Evolutionary conservation across 345 rosid genomes (phyloP).

Genomic region (Populus simonii): DNA sequence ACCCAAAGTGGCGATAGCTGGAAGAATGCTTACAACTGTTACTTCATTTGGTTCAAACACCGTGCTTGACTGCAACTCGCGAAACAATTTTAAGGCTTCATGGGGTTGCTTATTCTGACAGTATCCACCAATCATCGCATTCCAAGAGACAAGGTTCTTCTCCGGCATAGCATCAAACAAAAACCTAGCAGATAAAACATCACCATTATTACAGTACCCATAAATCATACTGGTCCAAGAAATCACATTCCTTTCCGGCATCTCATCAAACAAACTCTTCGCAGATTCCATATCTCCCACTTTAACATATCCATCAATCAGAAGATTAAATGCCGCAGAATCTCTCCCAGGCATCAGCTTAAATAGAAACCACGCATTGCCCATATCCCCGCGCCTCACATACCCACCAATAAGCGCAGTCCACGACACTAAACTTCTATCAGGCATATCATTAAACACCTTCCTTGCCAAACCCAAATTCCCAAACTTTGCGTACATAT

Average conservation of each 20-base stretch:
- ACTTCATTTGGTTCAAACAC: slow-evolving; percentile 61
- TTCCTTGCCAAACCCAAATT: slow-evolving; percentile 39
- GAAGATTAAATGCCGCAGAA: slow-evolving; percentile 47
- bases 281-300: slow-evolving; percentile 58
- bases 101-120: slow-evolving; percentile 63
- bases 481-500: slow-evolving; percentile 66
- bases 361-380: slow-evolving; percentile 45
- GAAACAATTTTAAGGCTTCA: slow-evolving; percentile 64
- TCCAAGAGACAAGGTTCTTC: slow-evolving; percentile 71
- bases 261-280: slow-evolving; percentile 51
- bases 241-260: slow-evolving; percentile 52
- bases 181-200: slow-evolving; percentile 46
- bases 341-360: slow-evolving; percentile 57
- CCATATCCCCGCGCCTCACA: slow-evolving; percentile 46
- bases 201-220: slow-evolving; percentile 57
- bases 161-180: slow-evolving; percentile 70
- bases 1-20: slow-evolving; percentile 74
- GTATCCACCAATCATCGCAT: slow-evolving; percentile 71
- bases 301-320: slow-evolving; percentile 70
- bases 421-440: slow-evolving; percentile 65
- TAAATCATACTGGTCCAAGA: slow-evolving; percentile 75
- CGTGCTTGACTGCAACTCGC: slow-evolving; percentile 50
- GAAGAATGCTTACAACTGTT: slow-evolving; percentile 61
- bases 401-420: slow-evolving; percentile 68
- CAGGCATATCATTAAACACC: slow-evolving; percentile 63